Conservation (phyloP, 1,139 yeast species). For the Sugiyamaella castrensis region DNA sequence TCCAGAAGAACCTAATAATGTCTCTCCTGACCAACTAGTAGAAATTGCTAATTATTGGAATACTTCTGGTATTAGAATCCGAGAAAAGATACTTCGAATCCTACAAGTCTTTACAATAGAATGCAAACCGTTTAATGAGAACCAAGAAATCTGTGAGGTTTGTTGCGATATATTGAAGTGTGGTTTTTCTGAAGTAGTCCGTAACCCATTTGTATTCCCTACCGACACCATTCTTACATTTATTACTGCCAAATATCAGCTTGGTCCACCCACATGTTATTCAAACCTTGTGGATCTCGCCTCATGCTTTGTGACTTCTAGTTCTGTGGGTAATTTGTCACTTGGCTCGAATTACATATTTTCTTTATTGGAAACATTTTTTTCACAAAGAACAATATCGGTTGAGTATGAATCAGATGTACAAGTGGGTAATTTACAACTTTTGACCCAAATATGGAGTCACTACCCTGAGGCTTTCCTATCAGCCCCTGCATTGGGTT, state of each 20-base stretch:
- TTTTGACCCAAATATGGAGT: conserved; percentile 27
- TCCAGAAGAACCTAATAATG: conserved; percentile 36
- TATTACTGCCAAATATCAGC: conserved; percentile 41
- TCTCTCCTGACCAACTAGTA: conserved; percentile 15
- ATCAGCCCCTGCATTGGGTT: conserved; percentile 18
- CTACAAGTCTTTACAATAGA: conserved; percentile 47
- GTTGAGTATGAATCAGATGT: conserved; percentile 29
- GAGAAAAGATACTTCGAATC: conserved; percentile 42
- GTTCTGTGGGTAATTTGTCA: conserved; percentile 8
- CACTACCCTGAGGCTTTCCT: conserved; percentile 20
- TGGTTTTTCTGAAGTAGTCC: conserved; percentile 69
- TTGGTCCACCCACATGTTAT: conserved; percentile 27
- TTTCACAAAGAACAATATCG: conserved; percentile 4
- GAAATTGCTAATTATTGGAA: conserved; percentile 32
- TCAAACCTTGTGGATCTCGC: conserved; percentile 34
- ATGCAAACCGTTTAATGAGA: conserved; percentile 37
- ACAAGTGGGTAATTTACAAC: conserved; percentile 27
- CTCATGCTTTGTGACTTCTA: conserved; percentile 29
- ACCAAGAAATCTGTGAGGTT: conserved; percentile 50
- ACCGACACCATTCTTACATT: conserved; percentile 46
- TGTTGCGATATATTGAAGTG: conserved; percentile 56
- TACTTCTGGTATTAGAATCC: conserved; percentile 45
- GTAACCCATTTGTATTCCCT: conserved; percentile 59
- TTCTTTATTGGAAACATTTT: conserved; percentile 24
- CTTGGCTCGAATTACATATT: conserved; percentile 16